Conservation (phyloP, 306 rosid species). For the Cicer pinnatifidum region DNA sequence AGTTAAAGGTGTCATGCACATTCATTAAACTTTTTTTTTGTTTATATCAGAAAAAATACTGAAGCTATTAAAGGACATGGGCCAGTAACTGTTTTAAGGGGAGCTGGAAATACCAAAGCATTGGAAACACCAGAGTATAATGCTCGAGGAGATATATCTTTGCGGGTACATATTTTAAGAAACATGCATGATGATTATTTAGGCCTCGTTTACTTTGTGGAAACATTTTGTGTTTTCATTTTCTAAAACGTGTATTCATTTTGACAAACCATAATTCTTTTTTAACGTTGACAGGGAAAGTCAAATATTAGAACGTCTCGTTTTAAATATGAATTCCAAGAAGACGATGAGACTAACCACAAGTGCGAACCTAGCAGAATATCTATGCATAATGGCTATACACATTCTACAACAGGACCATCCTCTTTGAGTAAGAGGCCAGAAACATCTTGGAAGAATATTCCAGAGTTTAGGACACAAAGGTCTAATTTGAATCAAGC, state of each 20-base stretch:
- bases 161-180: constrained; percentile 54
- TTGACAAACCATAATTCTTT: neutral
- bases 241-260: too few relatives aligned
- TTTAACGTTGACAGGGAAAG: constrained; percentile 54
- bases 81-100: constrained; percentile 67
- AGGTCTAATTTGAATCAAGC: constrained; percentile 56
- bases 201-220: too few relatives aligned
- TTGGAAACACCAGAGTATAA: constrained; percentile 60
- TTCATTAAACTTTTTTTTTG: constrained; percentile 8
- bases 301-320: constrained; percentile 49
- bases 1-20: neutral
- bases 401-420: constrained; percentile 51
- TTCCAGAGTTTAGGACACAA: constrained; percentile 51
- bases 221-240: too few relatives aligned
- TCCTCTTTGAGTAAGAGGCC: constrained; percentile 45
- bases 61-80: constrained; percentile 60
- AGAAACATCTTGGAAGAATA: constrained; percentile 43
- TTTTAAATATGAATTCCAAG: constrained; percentile 47
- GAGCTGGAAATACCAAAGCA: constrained; percentile 53
- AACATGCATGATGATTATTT: constrained; percentile 4
- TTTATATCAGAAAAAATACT: constrained; percentile 60
- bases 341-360: constrained; percentile 52
- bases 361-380: constrained; percentile 46
- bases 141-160: constrained; percentile 46
- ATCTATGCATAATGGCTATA: constrained; percentile 45